These are phyloP conservation scores for Solanum chacoense DNA, from an alignment of 305 asterid species.

Conservation along the genomic window DNA sequence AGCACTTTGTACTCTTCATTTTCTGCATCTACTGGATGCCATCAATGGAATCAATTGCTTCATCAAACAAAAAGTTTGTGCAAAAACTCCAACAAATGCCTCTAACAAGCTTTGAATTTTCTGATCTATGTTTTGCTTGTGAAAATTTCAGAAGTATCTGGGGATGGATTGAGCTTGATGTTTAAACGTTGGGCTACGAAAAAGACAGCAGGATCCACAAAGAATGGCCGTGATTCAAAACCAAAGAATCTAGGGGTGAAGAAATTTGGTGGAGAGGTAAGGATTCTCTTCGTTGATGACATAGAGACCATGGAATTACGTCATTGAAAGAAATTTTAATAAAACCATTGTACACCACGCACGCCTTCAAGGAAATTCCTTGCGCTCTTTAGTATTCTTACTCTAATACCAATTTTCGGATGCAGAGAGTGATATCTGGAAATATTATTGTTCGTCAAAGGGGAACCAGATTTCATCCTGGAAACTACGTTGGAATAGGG, in stretches of 20 bases:
- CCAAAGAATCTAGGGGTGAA: constrained; percentile 90
- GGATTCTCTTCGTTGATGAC: neutral
- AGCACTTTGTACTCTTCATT: neutral
- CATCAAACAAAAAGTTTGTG: neutral
- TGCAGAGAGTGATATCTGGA: constrained; percentile 89
- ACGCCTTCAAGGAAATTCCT: neutral
- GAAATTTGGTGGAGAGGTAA: constrained; percentile 91
- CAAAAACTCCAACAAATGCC: neutral
- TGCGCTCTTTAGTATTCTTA: neutral
- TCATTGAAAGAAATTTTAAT: neutral
- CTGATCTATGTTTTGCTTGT: neutral
- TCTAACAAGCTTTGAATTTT: neutral
- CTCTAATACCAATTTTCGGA: neutral
- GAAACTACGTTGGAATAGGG: constrained; percentile 80
- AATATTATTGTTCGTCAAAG: constrained; percentile 91
- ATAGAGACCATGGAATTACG: neutral
- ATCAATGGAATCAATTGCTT: neutral
- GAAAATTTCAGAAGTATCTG: constrained; percentile 37
- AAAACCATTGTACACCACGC: neutral
- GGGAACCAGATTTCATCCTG: constrained; percentile 97
- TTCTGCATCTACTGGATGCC: neutral
- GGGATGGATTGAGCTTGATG: constrained; percentile 65
- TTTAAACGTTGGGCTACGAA: constrained; percentile 87
- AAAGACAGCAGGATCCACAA: constrained; percentile 80
- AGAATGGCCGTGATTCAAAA: constrained; percentile 82